phyloP scores from a whole-genome alignment of 371 early-diverging fungal species.

The Mortierella sp. region DNA sequence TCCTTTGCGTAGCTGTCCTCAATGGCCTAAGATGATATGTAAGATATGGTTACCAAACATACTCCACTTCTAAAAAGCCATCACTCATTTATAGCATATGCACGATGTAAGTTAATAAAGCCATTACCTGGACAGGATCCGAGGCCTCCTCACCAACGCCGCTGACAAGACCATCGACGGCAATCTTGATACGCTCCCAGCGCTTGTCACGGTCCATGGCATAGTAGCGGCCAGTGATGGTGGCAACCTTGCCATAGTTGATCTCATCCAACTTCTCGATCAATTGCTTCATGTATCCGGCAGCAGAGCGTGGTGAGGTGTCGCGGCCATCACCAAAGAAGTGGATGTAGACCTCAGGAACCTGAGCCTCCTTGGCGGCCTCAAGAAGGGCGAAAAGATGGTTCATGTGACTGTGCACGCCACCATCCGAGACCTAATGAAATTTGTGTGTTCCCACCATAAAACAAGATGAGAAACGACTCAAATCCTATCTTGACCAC shows the following conservation, averaged over 20 bases:
- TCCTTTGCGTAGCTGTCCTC: slow-evolving; percentile 85
- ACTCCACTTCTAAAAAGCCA: neutral
- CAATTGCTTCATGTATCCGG: slow-evolving; percentile 77
- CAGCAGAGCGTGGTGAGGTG: slow-evolving; percentile 91
- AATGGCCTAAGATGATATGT: slow-evolving; percentile 63
- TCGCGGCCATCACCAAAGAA: slow-evolving; percentile 99
- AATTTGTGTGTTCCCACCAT: neutral
- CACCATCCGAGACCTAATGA: slow-evolving; percentile 93
- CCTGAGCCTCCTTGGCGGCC: slow-evolving; percentile 85
- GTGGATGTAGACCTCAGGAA: slow-evolving; percentile 95
- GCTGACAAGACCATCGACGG: slow-evolving; percentile 89
- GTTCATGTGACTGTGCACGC: slow-evolving; percentile 98
- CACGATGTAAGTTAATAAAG: neutral
- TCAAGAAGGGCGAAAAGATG: slow-evolving; percentile 90
- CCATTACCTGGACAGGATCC: slow-evolving; percentile 67
- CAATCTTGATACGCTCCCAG: slow-evolving; percentile 97
- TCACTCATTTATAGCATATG: neutral
- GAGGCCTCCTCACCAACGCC: slow-evolving; percentile 83
- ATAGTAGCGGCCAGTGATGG: slow-evolving; percentile 98
- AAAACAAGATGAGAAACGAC: neutral
- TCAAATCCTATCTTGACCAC: neutral
- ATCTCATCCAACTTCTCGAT: slow-evolving; percentile 69
- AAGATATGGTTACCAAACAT: neutral
- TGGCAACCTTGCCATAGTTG: slow-evolving; percentile 90
- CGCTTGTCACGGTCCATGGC: slow-evolving; percentile 99